Evolutionary conservation across 202 grass and related monocot species (phyloP).

Genomic region (Alloteropsis angusta): DNA sequence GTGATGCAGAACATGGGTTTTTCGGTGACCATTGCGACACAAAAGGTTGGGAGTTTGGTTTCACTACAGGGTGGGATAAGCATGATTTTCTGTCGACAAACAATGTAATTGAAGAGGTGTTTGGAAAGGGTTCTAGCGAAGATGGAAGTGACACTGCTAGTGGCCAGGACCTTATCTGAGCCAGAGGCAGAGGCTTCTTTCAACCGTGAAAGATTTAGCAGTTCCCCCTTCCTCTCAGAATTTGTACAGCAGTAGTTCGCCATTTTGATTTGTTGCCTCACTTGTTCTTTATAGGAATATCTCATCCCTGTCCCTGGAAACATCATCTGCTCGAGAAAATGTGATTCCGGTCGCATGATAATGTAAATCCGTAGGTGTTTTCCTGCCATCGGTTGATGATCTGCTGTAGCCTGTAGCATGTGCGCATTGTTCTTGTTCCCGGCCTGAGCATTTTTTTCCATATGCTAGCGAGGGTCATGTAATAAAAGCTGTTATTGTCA

Average conservation of each 20-base stretch:
- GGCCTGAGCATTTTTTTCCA: constrained; percentile 32
- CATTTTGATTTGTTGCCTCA: constrained; percentile 19
- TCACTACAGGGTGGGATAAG: constrained; percentile 33
- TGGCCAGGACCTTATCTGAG: constrained; percentile 28
- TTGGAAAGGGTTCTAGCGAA: constrained; percentile 50
- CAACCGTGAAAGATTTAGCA: not conserved
- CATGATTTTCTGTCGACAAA: constrained; percentile 56
- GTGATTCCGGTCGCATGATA: constrained; percentile 6
- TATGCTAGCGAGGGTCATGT: constrained; percentile 28
- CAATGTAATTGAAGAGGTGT: constrained; percentile 86
- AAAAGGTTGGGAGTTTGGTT: constrained; percentile 47
- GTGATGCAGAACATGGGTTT: constrained; percentile 29
- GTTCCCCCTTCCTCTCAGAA: not conserved
- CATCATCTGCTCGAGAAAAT: constrained; percentile 17
- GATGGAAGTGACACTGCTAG: constrained; percentile 25
- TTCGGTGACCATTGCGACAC: constrained; percentile 40
- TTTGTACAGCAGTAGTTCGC: constrained; percentile 35
- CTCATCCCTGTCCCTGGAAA: not conserved
- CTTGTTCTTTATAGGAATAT: constrained; percentile 19
- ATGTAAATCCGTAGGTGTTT: constrained; percentile 15
- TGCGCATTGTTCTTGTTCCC: not conserved
- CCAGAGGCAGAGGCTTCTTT: not conserved
- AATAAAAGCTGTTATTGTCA: constrained; percentile 19
- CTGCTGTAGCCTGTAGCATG: constrained; percentile 17
- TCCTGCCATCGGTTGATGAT: constrained; percentile 19